Evolutionary conservation across 2,329 filamentous ascomycete species (phyloP).

Genomic region (Clarireedia hainanense): DNA sequence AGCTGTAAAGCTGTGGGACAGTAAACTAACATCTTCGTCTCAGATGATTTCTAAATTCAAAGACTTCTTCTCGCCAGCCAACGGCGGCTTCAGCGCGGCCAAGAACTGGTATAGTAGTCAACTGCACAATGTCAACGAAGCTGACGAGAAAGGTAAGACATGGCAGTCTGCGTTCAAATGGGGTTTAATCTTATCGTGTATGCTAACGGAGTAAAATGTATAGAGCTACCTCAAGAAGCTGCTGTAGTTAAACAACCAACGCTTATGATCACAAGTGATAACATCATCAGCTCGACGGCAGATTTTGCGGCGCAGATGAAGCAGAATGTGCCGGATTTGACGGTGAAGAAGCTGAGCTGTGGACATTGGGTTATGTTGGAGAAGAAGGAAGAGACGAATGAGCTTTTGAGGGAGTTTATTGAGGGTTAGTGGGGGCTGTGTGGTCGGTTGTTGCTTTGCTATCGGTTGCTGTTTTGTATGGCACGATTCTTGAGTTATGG

Average conservation of each 20-base stretch:
- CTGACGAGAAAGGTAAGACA: constrained; percentile 1
- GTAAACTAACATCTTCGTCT: no score
- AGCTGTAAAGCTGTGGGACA: not conserved
- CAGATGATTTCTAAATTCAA: not conserved
- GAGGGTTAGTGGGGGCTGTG: not conserved
- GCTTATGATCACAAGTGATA: constrained; percentile 14
- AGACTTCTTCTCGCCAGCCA: not conserved
- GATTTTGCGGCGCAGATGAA: constrained; percentile 6
- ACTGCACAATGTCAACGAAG: not conserved
- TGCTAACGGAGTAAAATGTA: not conserved
- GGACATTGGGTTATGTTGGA: constrained; percentile 24
- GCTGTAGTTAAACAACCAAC: constrained; percentile 11
- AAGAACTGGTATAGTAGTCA: constrained; percentile 4
- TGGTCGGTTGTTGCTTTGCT: no score
- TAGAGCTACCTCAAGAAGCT: constrained; percentile 4
- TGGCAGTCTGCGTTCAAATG: not conserved
- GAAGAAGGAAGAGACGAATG: constrained; percentile 14
- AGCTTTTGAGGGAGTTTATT: constrained; percentile 7
- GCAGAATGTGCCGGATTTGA: constrained; percentile 10
- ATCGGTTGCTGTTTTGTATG: not conserved
- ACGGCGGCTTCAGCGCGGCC: not conserved
- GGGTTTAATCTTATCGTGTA: not conserved
- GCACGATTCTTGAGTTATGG: no score
- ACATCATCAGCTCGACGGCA: constrained; percentile 12
- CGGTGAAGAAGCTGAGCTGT: constrained; percentile 13